Evolutionary conservation across 2,329 filamentous ascomycete genomes (phyloP).

Genomic region (Phoma sp.): DNA sequence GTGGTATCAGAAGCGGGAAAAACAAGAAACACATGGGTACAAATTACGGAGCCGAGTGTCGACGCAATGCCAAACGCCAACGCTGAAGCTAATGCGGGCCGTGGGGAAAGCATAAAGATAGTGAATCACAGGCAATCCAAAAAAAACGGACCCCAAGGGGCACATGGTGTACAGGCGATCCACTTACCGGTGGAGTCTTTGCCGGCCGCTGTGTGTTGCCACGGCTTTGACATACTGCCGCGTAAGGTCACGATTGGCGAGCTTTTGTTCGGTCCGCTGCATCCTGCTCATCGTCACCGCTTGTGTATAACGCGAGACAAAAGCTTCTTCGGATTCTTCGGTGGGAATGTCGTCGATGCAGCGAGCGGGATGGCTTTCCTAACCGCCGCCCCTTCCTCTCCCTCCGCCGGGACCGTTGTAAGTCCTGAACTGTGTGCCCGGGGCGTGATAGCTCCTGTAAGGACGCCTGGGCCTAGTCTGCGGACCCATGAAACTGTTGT

Average conservation of each 20-base stretch:
- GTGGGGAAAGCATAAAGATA: neutral
- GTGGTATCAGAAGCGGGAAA: constrained; percentile 14
- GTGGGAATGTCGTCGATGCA: too few species aligned
- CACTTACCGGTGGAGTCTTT: neutral
- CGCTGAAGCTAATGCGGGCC: constrained; percentile 12
- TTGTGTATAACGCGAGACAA: too few species aligned
- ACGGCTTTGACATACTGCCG: neutral
- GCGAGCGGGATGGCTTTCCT: constrained; percentile 1
- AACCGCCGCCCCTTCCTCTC: constrained; percentile 32
- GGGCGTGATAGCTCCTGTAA: constrained; percentile 42
- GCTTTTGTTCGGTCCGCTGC: too few species aligned
- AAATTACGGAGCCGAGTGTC: neutral
- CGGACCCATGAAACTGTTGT: constrained; percentile 28
- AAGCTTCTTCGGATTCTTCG: too few species aligned
- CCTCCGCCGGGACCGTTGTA: constrained; percentile 40
- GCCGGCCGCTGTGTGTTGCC: neutral
- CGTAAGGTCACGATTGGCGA: too few species aligned
- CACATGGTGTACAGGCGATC: neutral
- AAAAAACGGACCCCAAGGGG: neutral
- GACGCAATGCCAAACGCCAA: constrained; percentile 30
- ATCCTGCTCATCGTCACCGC: neutral
- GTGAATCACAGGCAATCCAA: neutral
- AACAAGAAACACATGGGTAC: neutral
- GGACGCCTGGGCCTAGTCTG: constrained; percentile 36
- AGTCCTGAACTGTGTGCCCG: constrained; percentile 43